phyloP scores from a whole-genome alignment of 2,329 filamentous ascomycete genomes.

The Penicillium sp. region DNA sequence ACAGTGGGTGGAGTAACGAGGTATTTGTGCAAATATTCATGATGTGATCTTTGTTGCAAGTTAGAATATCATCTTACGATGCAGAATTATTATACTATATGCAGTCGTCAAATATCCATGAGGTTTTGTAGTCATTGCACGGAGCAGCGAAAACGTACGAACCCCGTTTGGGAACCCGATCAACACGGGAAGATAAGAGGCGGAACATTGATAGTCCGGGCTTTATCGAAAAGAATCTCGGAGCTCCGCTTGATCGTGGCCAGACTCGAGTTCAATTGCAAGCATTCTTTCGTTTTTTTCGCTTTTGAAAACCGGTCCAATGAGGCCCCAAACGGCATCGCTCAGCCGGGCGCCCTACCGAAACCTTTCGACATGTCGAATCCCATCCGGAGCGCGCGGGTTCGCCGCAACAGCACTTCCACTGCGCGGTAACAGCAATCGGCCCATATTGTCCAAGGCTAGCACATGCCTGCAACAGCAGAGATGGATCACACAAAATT shows the following conservation, averaged over 20 bases:
- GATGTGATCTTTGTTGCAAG: slow-evolving; percentile 14
- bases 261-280: slow-evolving; percentile 8
- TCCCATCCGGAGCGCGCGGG: slow-evolving; percentile 24
- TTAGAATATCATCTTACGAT: too few relatives aligned
- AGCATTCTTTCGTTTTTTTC: slow-evolving; percentile 1
- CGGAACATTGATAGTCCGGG: slow-evolving; percentile 26
- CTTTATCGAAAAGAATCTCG: slow-evolving; percentile 25
- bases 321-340: slow-evolving; percentile 27
- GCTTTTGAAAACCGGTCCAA: slow-evolving; percentile 17
- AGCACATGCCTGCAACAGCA: slow-evolving; percentile 20
- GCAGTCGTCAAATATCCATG: too few relatives aligned
- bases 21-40: slow-evolving; percentile 67
- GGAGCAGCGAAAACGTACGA: neutral
- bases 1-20: slow-evolving; percentile 78
- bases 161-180: neutral
- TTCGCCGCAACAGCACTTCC: slow-evolving; percentile 27
- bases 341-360: slow-evolving; percentile 28
- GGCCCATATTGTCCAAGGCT: slow-evolving; percentile 10
- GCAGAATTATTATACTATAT: neutral
- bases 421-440: slow-evolving; percentile 14
- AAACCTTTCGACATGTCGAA: slow-evolving; percentile 11
- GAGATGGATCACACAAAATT: slow-evolving; percentile 42
- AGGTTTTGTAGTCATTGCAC: neutral
- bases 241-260: slow-evolving; percentile 12
- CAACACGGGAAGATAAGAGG: slow-evolving; percentile 2